phyloP scores from a whole-genome alignment of 2,329 filamentous ascomycete genomes.

The Penicillium corylophilum region DNA sequence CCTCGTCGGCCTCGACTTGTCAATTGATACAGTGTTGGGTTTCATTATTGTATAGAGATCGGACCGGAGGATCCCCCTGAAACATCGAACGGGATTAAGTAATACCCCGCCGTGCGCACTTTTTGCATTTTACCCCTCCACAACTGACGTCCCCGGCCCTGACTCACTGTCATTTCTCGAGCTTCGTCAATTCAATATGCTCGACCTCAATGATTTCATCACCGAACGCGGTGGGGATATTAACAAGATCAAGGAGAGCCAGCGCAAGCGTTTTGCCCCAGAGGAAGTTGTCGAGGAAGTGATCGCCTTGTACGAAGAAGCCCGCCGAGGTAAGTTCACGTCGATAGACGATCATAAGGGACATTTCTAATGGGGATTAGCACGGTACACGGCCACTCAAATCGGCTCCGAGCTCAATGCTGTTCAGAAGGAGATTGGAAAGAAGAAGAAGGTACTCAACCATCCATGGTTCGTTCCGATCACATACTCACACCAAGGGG shows the following conservation, averaged over 20 bases:
- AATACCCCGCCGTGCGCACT: constrained; percentile 17
- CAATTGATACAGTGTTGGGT: neutral
- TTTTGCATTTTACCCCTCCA: constrained; percentile 29
- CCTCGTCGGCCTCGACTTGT: constrained; percentile 1
- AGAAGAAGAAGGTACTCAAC: constrained; percentile 74
- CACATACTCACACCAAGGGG: neutral
- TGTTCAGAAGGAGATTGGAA: constrained; percentile 83
- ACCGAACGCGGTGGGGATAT: constrained; percentile 87
- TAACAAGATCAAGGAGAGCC: constrained; percentile 86
- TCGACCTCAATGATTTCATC: constrained; percentile 77
- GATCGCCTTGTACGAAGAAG: constrained; percentile 81
- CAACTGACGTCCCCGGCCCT: constrained; percentile 10
- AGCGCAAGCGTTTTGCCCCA: constrained; percentile 75
- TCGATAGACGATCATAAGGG: neutral
- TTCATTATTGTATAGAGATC: neutral
- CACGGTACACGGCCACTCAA: constrained; percentile 75
- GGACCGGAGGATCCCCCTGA: neutral
- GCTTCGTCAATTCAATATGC: constrained; percentile 52
- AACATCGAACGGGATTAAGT: constrained; percentile 18
- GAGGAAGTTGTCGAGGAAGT: constrained; percentile 88
- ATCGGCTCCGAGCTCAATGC: constrained; percentile 82
- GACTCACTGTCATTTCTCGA: constrained; percentile 18
- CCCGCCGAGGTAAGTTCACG: constrained; percentile 63
- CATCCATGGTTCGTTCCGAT: neutral
- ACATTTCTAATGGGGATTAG: constrained; percentile 34